phyloP scores from a whole-genome alignment of 768 basidiomycete species.

The Trametes elegans region DNA sequence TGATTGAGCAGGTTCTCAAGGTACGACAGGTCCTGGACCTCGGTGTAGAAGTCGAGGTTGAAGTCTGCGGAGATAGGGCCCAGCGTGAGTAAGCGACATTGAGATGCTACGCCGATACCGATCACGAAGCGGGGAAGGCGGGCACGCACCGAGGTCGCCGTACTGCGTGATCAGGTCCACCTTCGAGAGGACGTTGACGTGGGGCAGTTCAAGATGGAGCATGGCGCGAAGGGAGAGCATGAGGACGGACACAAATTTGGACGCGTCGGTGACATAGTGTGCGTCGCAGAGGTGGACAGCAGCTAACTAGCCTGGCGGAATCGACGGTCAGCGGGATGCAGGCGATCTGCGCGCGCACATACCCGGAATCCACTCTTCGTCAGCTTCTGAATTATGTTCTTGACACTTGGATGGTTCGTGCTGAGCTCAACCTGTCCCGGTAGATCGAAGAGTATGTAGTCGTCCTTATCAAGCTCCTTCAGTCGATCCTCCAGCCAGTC shows the following conservation, averaged over 20 bases:
- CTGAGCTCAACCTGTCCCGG: slow-evolving; percentile 97
- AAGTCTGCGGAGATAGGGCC: slow-evolving; percentile 58
- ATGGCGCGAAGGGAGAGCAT: slow-evolving; percentile 92
- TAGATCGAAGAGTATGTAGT: slow-evolving; percentile 91
- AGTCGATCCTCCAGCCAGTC: slow-evolving; percentile 81
- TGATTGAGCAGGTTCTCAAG: slow-evolving; percentile 72
- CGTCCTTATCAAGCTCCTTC: slow-evolving; percentile 62
- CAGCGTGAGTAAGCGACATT: neutral
- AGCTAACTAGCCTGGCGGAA: slow-evolving; percentile 58
- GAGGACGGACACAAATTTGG: slow-evolving; percentile 92
- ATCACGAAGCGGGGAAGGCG: neutral
- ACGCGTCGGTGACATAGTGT: slow-evolving; percentile 93
- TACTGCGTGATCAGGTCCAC: slow-evolving; percentile 88
- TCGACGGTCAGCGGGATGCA: slow-evolving; percentile 2
- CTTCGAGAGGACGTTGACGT: slow-evolving; percentile 96
- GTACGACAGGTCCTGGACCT: slow-evolving; percentile 93
- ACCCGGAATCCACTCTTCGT: slow-evolving; percentile 83
- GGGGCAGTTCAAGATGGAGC: slow-evolving; percentile 98
- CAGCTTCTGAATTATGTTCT: slow-evolving; percentile 70
- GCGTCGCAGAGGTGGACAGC: slow-evolving; percentile 96
- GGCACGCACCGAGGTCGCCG: slow-evolving; percentile 78
- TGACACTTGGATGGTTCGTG: slow-evolving; percentile 92
- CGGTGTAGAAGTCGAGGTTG: slow-evolving; percentile 96
- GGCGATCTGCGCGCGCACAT: slow-evolving; percentile 33
- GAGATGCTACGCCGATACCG: neutral